Evolutionary conservation across 2,329 filamentous ascomycete species (phyloP).

Genomic region (Ophiostoma sp.): DNA sequence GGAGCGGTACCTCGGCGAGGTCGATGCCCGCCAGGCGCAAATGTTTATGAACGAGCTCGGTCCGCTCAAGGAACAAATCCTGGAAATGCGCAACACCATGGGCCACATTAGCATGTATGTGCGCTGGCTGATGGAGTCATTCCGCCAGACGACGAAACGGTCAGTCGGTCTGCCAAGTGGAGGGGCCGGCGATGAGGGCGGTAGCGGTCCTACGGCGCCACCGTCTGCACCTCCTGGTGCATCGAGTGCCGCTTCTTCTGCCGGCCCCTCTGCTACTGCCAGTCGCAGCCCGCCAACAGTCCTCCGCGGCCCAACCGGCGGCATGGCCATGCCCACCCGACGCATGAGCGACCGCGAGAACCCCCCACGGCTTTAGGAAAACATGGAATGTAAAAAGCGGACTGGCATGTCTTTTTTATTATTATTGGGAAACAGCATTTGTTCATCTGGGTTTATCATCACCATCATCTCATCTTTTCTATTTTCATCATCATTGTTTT

Average conservation of each 20-base stretch:
- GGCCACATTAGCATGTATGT: conserved; percentile 62
- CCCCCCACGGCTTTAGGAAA: conserved; percentile 27
- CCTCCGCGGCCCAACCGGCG: background rate
- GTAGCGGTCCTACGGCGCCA: background rate
- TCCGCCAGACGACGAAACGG: conserved; percentile 29
- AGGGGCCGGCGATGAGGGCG: conserved; percentile 3
- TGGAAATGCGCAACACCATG: conserved; percentile 58
- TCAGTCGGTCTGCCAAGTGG: conserved; percentile 20
- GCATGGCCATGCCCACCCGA: conserved; percentile 18
- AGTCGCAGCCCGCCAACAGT: background rate
- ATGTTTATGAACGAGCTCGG: conserved; percentile 63
- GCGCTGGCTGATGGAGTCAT: conserved; percentile 53
- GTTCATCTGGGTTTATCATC: background rate
- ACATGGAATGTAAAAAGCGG: no score
- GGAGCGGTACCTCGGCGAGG: conserved; percentile 56
- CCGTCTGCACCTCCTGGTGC: background rate
- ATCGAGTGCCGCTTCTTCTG: background rate
- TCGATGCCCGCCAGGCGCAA: conserved; percentile 61
- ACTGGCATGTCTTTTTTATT: background rate
- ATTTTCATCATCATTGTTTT: background rate
- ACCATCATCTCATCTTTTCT: background rate
- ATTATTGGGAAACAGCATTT: background rate
- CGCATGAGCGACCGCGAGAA: conserved; percentile 30
- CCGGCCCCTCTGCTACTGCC: background rate
- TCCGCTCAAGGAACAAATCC: conserved; percentile 63